Evolutionary conservation across 371 early-diverging fungal genomes (phyloP).

Genomic region (Syncephalastrum monosporum): DNA sequence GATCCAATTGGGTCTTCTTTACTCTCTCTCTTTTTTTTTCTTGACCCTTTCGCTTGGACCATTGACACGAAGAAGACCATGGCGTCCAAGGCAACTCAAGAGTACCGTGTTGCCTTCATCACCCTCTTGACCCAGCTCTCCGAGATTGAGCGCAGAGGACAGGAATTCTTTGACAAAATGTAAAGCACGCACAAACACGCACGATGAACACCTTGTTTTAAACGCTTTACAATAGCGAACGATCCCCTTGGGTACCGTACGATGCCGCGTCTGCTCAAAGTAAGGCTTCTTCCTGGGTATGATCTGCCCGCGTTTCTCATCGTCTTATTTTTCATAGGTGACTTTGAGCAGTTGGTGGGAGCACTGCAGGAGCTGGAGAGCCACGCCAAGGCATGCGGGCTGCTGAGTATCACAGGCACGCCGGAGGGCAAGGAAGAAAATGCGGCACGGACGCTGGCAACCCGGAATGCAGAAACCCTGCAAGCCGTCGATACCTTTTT

Average conservation of each 20-base stretch:
- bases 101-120: slow-evolving; percentile 43
- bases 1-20: no score
- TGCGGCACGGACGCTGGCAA: slow-evolving; percentile 36
- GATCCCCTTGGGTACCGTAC: slow-evolving; percentile 32
- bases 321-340: slow-evolving; percentile 20
- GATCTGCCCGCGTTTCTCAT: not conserved
- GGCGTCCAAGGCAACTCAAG: slow-evolving; percentile 49
- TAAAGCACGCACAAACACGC: slow-evolving; percentile 10
- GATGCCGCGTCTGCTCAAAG: slow-evolving; percentile 34
- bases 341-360: slow-evolving; percentile 33
- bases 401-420: slow-evolving; percentile 42
- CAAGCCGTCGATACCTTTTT: slow-evolving; percentile 41
- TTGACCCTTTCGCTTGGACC: not conserved
- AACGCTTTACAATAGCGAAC: slow-evolving; percentile 24
- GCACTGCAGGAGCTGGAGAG: slow-evolving; percentile 32
- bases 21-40: not conserved
- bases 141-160: slow-evolving; percentile 40
- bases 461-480: slow-evolving; percentile 40
- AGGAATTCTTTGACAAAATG: slow-evolving; percentile 50
- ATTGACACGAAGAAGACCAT: slow-evolving; percentile 8
- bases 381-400: slow-evolving; percentile 38
- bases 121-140: slow-evolving; percentile 44
- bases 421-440: slow-evolving; percentile 11
- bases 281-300: slow-evolving; percentile 3
- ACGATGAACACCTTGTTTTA: not conserved